Evolutionary conservation across 441 rosid species (phyloP).

Genomic region (Euphorbia schlechtendalii): DNA sequence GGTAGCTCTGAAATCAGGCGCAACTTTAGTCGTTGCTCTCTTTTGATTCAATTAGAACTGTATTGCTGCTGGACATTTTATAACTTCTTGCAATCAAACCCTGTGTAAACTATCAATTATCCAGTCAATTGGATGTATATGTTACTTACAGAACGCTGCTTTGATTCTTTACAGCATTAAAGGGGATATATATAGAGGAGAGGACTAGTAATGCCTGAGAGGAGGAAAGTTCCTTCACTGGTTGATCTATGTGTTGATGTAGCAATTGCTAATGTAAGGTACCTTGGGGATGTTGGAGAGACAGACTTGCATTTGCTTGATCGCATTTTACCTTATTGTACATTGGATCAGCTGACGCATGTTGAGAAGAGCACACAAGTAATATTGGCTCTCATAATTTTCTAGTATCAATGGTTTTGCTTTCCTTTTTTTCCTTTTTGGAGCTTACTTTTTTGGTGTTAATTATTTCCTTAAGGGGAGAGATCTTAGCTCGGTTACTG

Average conservation of each 20-base stretch:
- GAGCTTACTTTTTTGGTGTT: not conserved
- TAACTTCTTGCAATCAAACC: not conserved
- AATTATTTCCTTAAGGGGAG: slow-evolving; percentile 40
- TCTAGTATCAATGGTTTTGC: not conserved
- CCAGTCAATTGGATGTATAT: not conserved
- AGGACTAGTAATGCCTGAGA: slow-evolving; percentile 5
- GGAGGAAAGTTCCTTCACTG: slow-evolving; percentile 48
- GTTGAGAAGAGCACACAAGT: slow-evolving; percentile 59
- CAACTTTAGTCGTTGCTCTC: not conserved
- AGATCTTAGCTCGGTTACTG: slow-evolving; percentile 78
- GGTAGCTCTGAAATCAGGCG: not conserved
- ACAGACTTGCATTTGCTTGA: slow-evolving; percentile 72
- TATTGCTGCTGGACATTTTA: not conserved
- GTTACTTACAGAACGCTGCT: not conserved
- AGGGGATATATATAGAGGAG: not conserved
- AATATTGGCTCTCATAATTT: slow-evolving; percentile 16
- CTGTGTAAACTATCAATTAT: not conserved
- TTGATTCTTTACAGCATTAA: not conserved
- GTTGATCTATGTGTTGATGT: slow-evolving; percentile 65
- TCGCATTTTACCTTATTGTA: slow-evolving; percentile 64
- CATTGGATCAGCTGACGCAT: slow-evolving; percentile 62
- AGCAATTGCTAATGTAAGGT: slow-evolving; percentile 49
- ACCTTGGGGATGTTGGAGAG: slow-evolving; percentile 84
- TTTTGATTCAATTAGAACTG: not conserved
- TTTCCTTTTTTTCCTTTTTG: not conserved